These are phyloP conservation scores for Leishmania aethiopica DNA, from an alignment of 208 protist species.

Conservation along the genomic window DNA sequence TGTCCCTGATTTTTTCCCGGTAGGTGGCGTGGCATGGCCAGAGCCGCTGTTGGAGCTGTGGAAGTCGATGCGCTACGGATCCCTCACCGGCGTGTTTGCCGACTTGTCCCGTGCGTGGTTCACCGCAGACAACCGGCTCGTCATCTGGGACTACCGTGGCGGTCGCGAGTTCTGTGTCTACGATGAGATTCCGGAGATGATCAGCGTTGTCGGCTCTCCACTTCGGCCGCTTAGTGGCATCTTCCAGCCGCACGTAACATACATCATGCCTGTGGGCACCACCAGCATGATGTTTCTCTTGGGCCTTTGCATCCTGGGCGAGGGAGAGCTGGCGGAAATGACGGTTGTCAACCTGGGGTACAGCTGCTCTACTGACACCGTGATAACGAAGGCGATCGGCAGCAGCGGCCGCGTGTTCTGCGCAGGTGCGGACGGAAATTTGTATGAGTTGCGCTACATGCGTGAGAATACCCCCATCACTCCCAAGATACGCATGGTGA, in stretches of 20 bases:
- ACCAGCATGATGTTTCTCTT: constrained; percentile 71
- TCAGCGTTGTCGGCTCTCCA: constrained; percentile 75
- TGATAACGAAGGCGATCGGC: constrained; percentile 67
- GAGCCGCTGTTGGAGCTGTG: constrained; percentile 66
- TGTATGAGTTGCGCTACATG: constrained; percentile 83
- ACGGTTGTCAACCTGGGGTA: constrained; percentile 80
- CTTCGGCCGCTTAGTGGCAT: constrained; percentile 53
- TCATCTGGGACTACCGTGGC: constrained; percentile 85
- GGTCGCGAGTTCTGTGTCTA: constrained; percentile 79
- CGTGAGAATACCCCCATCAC: constrained; percentile 68
- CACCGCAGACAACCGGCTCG: constrained; percentile 83
- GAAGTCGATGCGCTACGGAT: constrained; percentile 70
- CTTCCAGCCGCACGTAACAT: constrained; percentile 85
- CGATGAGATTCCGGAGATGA: constrained; percentile 85
- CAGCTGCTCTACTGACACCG: constrained; percentile 50
- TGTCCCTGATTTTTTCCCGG: constrained; percentile 77
- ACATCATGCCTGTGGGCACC: constrained; percentile 79
- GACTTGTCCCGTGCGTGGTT: constrained; percentile 81
- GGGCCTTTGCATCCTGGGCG: constrained; percentile 77
- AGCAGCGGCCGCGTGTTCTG: constrained; percentile 74
- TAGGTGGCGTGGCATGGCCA: constrained; percentile 76
- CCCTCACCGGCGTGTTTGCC: constrained; percentile 79
- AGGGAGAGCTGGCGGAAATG: constrained; percentile 46
- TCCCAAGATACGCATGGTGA: constrained; percentile 77
- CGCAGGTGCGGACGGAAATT: constrained; percentile 71